These are phyloP conservation scores for Phytophthora pisi DNA, from an alignment of 352 stramenopile genomes.

Conservation along the genomic window DNA sequence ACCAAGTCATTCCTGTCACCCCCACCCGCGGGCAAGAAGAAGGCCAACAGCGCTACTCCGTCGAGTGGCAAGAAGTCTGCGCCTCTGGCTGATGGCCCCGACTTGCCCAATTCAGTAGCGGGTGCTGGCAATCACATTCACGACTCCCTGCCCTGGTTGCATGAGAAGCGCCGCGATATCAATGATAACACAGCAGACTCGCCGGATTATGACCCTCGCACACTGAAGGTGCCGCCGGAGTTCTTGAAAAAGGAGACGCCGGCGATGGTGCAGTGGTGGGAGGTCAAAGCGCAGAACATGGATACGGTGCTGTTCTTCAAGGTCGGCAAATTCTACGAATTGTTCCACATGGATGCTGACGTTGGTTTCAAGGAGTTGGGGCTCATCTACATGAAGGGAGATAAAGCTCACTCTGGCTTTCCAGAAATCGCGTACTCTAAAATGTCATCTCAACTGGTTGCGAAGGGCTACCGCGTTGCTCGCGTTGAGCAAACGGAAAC, in stretches of 20 bases:
- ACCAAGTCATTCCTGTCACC: constrained; percentile 50
- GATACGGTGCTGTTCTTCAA: constrained; percentile 99
- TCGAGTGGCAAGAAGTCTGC: constrained; percentile 40
- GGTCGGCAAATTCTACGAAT: constrained; percentile 97
- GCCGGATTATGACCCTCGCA: constrained; percentile 93
- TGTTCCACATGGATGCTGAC: constrained; percentile 99
- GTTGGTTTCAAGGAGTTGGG: constrained; percentile 95
- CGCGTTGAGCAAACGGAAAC: constrained; percentile 99
- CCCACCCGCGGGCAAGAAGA: constrained; percentile 34
- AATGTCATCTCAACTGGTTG: constrained; percentile 94
- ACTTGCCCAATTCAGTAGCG: constrained; percentile 44
- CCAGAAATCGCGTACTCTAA: constrained; percentile 98
- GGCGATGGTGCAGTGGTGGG: constrained; percentile 98
- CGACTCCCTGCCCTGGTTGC: constrained; percentile 93
- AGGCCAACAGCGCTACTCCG: constrained; percentile 21
- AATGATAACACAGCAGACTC: constrained; percentile 82
- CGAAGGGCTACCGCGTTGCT: constrained; percentile 96
- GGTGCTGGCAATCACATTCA: constrained; percentile 85
- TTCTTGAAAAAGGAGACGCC: constrained; percentile 93
- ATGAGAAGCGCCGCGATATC: constrained; percentile 87
- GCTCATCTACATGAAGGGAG: constrained; percentile 99
- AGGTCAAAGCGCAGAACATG: constrained; percentile 97
- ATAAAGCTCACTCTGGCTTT: constrained; percentile 98
- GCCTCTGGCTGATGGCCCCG: constrained; percentile 24
- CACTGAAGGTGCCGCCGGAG: constrained; percentile 87